phyloP scores from a whole-genome alignment of 352 stramenopile species.

The Globisporangium canariense region DNA sequence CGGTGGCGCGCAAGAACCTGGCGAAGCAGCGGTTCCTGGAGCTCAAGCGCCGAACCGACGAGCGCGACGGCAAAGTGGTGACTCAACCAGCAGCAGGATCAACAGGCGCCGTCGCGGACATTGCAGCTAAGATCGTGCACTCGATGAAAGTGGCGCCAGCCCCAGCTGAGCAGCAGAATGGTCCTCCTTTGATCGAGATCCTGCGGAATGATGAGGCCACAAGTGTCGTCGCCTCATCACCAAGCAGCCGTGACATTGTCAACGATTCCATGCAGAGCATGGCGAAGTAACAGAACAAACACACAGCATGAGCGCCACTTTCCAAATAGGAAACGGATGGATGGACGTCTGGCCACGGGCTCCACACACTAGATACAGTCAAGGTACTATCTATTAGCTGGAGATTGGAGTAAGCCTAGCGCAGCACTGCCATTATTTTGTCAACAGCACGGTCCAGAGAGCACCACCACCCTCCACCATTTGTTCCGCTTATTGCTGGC shows the following conservation, averaged over 20 bases:
- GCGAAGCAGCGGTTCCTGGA: conserved; percentile 23
- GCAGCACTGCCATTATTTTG: neutral
- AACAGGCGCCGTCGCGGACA: conserved; percentile 2
- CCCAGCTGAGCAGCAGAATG: neutral
- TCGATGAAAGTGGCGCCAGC: conserved; percentile 19
- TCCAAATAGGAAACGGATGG: neutral
- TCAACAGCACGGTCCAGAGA: neutral
- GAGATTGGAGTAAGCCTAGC: neutral
- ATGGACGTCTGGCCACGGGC: neutral
- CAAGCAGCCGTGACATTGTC: neutral
- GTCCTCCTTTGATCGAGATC: conserved; percentile 4
- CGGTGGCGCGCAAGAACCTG: conserved; percentile 21
- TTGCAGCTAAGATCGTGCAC: conserved; percentile 14
- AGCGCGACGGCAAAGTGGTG: neutral
- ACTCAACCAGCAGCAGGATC: neutral
- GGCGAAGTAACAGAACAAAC: neutral
- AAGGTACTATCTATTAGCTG: neutral
- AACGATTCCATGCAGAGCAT: neutral
- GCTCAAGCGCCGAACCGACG: conserved; percentile 16
- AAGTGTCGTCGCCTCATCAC: neutral
- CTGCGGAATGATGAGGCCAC: neutral
- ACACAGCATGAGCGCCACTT: neutral
- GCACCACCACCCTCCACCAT: neutral
- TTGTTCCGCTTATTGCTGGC: neutral
- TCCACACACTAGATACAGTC: neutral